phyloP scores from a whole-genome alignment of 495 filamentous ascomycete genomes.

The Aspergillus indologenus region DNA sequence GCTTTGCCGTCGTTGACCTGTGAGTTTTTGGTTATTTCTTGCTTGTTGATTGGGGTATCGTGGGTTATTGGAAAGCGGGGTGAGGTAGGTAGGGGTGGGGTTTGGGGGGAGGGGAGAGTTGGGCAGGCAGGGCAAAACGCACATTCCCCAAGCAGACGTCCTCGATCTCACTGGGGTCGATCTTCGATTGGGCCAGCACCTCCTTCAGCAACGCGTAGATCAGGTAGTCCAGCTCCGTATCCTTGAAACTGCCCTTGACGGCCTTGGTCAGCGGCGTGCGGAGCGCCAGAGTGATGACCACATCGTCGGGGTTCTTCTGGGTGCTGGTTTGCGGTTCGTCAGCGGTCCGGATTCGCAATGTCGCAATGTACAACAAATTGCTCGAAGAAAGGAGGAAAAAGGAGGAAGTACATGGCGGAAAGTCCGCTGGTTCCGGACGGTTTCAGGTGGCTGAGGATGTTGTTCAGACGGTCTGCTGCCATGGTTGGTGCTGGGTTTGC shows the following conservation, averaged over 20 bases:
- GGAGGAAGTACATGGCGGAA: slow-evolving; percentile 63
- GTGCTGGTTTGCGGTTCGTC: slow-evolving; percentile 53
- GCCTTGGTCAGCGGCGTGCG: slow-evolving; percentile 78
- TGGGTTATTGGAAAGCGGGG: background rate
- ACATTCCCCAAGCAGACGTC: slow-evolving; percentile 94
- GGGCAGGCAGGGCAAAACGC: slow-evolving; percentile 21
- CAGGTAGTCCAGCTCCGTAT: slow-evolving; percentile 85
- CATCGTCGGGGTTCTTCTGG: slow-evolving; percentile 91
- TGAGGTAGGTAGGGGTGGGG: background rate
- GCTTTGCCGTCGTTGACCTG: slow-evolving; percentile 85
- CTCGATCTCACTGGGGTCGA: slow-evolving; percentile 82
- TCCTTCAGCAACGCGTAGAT: slow-evolving; percentile 77
- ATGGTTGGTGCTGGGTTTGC: slow-evolving; percentile 45
- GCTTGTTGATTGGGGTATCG: background rate
- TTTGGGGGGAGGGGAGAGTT: background rate
- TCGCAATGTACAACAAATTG: no score
- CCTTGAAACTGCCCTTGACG: slow-evolving; percentile 86
- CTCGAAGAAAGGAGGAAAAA: background rate
- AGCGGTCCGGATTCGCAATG: background rate
- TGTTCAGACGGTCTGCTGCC: slow-evolving; percentile 81
- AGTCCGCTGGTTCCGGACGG: slow-evolving; percentile 56
- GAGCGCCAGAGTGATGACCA: slow-evolving; percentile 83
- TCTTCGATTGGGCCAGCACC: slow-evolving; percentile 64
- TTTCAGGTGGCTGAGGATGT: slow-evolving; percentile 82
- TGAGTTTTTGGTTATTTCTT: no score